Conservation (phyloP, 1,139 yeast genomes). For the Pichia sp. region DNA sequence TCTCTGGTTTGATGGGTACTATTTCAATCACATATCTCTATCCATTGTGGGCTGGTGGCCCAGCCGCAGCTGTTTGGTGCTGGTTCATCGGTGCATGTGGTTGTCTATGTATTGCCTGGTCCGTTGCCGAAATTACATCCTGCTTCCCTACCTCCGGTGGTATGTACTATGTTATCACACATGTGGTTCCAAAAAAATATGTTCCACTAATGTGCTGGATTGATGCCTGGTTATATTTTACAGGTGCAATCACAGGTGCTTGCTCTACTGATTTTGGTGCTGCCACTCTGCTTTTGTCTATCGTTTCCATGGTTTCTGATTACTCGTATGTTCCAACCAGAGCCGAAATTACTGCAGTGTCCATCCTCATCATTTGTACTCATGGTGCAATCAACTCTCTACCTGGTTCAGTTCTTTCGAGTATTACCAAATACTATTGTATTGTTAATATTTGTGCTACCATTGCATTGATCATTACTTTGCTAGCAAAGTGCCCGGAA, state of each 20-base stretch:
- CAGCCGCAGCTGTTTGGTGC: conserved; percentile 60
- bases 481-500: conserved; percentile 27
- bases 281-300: conserved; percentile 33
- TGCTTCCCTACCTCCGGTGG: conserved; percentile 75
- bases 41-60: conserved; percentile 40
- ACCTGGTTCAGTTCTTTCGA: conserved; percentile 32
- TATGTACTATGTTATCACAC: conserved; percentile 38
- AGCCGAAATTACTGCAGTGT: conserved; percentile 35
- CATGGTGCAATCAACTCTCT: conserved; percentile 36
- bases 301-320: conserved; percentile 33
- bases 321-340: conserved; percentile 31
- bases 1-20: conserved; percentile 25
- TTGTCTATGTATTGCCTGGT: conserved; percentile 47
- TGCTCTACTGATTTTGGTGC: conserved; percentile 30
- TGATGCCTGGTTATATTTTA: conserved; percentile 37
- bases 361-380: conserved; percentile 32
- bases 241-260: conserved; percentile 38
- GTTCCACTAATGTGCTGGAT: conserved; percentile 33
- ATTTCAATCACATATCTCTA: conserved; percentile 26
- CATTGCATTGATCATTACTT: conserved; percentile 28
- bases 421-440: conserved; percentile 34
- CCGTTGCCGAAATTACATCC: conserved; percentile 60
- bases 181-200: conserved; percentile 27
- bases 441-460: conserved; percentile 34
- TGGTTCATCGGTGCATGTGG: conserved; percentile 58